phyloP scores from a whole-genome alignment of 345 rosid genomes.

The Hirschfeldia incana region DNA sequence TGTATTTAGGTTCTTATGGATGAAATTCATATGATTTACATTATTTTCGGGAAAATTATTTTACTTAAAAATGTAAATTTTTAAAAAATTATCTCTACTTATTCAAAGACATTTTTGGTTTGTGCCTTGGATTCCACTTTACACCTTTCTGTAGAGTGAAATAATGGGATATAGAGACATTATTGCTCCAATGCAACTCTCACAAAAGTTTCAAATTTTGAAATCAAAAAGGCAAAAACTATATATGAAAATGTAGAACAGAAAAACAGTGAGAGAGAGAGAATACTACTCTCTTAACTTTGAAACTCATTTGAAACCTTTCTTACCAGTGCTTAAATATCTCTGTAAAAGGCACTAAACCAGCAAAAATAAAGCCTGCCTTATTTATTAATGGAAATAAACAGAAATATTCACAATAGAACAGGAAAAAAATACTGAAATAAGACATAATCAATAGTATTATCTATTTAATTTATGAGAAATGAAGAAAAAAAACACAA shows the following conservation, averaged over 20 bases:
- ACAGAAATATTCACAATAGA: slow-evolving; percentile 12
- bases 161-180: slow-evolving; percentile 29
- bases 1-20: too few relatives aligned
- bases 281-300: slow-evolving; percentile 6
- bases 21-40: too few relatives aligned
- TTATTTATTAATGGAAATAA: slow-evolving; percentile 6
- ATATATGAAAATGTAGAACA: background rate
- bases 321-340: slow-evolving; percentile 20
- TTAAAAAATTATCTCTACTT: background rate
- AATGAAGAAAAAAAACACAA: background rate
- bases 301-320: slow-evolving; percentile 11
- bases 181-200: slow-evolving; percentile 23
- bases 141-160: slow-evolving; percentile 15
- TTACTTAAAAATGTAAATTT: too few relatives aligned
- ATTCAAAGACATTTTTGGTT: background rate
- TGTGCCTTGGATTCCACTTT: slow-evolving; percentile 30
- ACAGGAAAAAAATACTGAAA: background rate
- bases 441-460: background rate
- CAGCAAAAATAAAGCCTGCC: slow-evolving; percentile 16
- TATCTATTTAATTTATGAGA: background rate
- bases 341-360: slow-evolving; percentile 13
- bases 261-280: background rate
- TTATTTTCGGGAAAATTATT: too few relatives aligned
- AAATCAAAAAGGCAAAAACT: slow-evolving; percentile 21
- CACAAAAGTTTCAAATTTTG: slow-evolving; percentile 34